phyloP scores from a whole-genome alignment of 2,329 filamentous ascomycete genomes.

The Boeremia exigua region DNA sequence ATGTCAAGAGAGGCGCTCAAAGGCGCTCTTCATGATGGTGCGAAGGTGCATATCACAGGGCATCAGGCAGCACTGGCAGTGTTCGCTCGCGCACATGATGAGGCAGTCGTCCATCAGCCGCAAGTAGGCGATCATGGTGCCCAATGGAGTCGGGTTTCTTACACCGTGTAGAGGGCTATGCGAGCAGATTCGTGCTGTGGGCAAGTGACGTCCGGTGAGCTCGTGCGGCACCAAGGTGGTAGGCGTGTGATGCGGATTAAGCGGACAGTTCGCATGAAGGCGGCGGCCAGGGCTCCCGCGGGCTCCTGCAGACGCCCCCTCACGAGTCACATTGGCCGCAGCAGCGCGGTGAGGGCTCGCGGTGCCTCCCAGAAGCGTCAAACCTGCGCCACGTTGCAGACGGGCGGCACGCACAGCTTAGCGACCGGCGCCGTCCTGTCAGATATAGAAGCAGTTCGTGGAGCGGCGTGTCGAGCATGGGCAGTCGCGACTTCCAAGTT shows the following conservation, averaged over 20 bases:
- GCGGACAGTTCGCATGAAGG: constrained; percentile 16
- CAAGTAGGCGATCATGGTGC: neutral
- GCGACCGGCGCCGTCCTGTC: neutral
- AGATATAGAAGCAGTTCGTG: neutral
- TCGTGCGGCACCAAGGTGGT: neutral
- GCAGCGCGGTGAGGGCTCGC: constrained; percentile 4
- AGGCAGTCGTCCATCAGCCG: constrained; percentile 9
- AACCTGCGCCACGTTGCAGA: neutral
- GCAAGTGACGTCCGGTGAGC: constrained; percentile 10
- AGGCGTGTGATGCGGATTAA: constrained; percentile 11
- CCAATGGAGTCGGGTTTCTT: neutral
- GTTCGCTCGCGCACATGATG: no score
- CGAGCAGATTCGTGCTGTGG: neutral
- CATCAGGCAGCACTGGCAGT: constrained; percentile 1
- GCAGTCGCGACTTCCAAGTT: constrained; percentile 4
- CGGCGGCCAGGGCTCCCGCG: neutral
- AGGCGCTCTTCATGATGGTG: neutral
- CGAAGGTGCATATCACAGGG: neutral
- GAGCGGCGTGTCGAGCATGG: neutral
- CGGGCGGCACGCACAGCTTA: neutral
- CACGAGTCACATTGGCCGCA: neutral
- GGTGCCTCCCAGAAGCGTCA: neutral
- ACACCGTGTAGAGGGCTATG: constrained; percentile 8
- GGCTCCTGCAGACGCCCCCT: constrained; percentile 1
- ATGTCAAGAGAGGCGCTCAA: no score